A percentile compares a stretch with the other conserved stretches of the same genome.
Conservation (phyloP, 2,329 filamentous ascomycete species). For the Aspergillus sp. region DNA sequence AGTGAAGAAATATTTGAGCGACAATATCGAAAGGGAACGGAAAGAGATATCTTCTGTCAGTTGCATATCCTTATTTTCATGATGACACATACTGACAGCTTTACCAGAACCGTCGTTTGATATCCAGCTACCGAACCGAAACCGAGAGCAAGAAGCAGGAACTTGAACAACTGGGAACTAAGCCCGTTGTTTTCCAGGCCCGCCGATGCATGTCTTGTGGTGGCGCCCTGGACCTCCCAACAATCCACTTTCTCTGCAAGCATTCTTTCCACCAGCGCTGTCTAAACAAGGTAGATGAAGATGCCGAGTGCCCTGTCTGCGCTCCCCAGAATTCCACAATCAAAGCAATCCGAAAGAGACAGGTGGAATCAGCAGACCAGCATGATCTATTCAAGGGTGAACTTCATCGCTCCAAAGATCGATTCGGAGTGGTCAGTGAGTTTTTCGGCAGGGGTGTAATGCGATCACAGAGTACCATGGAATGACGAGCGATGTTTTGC, state of each 20-base stretch:
- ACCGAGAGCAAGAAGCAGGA: constrained; percentile 76
- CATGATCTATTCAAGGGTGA: constrained; percentile 87
- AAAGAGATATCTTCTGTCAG: constrained; percentile 68
- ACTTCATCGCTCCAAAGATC: constrained; percentile 70
- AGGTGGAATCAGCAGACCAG: constrained; percentile 78
- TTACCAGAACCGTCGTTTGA: constrained; percentile 68
- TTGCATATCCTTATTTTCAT: constrained; percentile 1
- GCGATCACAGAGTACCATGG: constrained; percentile 43
- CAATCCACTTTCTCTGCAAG: constrained; percentile 94
- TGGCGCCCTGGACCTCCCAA: constrained; percentile 74
- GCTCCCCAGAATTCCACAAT: constrained; percentile 81
- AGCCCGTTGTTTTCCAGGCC: constrained; percentile 85
- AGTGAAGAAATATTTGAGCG: constrained; percentile 86
- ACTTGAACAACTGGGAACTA: constrained; percentile 68
- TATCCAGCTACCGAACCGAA: constrained; percentile 76
- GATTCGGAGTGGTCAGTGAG: constrained; percentile 86
- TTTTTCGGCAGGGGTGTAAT: constrained; percentile 96
- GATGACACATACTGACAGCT: constrained; percentile 16
- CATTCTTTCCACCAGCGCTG: constrained; percentile 95
- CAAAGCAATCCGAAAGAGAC: constrained; percentile 76
- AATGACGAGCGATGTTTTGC: constrained; percentile 11
- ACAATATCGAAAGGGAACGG: constrained; percentile 83
- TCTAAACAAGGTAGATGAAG: constrained; percentile 62
- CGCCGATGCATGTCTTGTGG: constrained; percentile 82
- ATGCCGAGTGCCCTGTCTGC: constrained; percentile 81